Conservation (phyloP, 2,329 filamentous ascomycete genomes). For the Beauveria rudraprayagi region DNA sequence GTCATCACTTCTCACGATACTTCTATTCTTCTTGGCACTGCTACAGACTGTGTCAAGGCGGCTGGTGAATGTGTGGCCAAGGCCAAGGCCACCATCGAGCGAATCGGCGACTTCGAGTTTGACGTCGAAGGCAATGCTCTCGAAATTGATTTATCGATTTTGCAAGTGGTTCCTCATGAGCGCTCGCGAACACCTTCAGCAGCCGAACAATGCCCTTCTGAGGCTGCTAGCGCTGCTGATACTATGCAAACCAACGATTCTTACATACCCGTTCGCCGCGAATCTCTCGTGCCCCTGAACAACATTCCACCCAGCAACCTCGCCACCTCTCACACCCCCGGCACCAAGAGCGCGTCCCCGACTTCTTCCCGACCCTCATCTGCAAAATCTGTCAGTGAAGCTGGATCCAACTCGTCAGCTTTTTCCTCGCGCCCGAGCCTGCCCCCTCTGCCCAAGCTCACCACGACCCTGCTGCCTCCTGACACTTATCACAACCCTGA, state of each 20-base stretch:
- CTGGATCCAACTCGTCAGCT: constrained; percentile 36
- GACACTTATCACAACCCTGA: constrained; percentile 43
- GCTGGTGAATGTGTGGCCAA: constrained; percentile 88
- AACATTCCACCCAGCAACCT: constrained; percentile 64
- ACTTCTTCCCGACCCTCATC: constrained; percentile 36
- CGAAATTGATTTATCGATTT: constrained; percentile 46
- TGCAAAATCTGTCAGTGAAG: constrained; percentile 27
- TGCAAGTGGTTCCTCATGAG: constrained; percentile 35
- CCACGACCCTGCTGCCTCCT: constrained; percentile 39
- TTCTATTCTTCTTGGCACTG: constrained; percentile 64
- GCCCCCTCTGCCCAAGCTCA: constrained; percentile 50
- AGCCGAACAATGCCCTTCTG: constrained; percentile 23
- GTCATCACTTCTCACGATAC: constrained; percentile 76
- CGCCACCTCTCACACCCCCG: constrained; percentile 43
- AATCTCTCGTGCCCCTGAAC: constrained; percentile 37
- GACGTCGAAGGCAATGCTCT: constrained; percentile 56
- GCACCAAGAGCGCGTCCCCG: constrained; percentile 25
- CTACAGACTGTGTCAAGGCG: constrained; percentile 80
- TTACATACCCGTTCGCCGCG: constrained; percentile 28
- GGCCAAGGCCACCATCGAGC: constrained; percentile 75
- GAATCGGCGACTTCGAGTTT: constrained; percentile 85
- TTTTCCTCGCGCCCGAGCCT: constrained; percentile 41
- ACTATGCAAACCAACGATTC: constrained; percentile 30
- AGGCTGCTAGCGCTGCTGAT: constrained; percentile 31
- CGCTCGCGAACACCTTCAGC: constrained; percentile 24